Percentiles rank a stretch among this genome's conserved stretches.
Conservation (phyloP, 495 filamentous ascomycete genomes). For the Aspergillus affinis region DNA sequence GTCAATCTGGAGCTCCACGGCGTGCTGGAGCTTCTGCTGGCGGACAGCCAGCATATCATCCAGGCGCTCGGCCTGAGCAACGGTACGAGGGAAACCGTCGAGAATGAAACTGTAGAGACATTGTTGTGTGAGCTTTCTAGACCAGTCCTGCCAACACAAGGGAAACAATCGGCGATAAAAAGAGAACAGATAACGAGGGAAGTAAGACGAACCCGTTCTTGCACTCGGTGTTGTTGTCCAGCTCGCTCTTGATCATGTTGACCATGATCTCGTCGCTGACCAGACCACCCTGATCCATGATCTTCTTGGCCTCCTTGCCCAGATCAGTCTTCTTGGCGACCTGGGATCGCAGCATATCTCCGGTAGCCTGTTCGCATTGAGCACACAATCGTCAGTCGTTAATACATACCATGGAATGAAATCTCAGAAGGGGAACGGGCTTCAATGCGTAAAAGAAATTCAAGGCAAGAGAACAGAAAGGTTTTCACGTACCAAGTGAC, state of each 20-base stretch:
- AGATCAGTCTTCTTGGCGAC: constrained; percentile 97
- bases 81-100: constrained; percentile 96
- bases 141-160: neutral
- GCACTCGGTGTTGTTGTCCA: constrained; percentile 92
- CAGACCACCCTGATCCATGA: constrained; percentile 97
- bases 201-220: constrained; percentile 68
- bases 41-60: constrained; percentile 81
- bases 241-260: constrained; percentile 97
- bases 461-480: neutral
- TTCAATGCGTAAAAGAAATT: neutral
- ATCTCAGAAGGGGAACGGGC: neutral
- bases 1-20: constrained; percentile 94
- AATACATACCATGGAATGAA: neutral
- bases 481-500: constrained; percentile 77
- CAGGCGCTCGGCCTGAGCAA: constrained; percentile 90
- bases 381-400: neutral
- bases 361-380: constrained; percentile 70
- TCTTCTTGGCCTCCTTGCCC: constrained; percentile 98
- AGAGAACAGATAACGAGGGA: neutral
- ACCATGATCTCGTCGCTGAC: constrained; percentile 99
- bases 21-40: constrained; percentile 82
- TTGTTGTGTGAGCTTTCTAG: constrained; percentile 20
- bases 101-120: constrained; percentile 79
- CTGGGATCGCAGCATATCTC: constrained; percentile 98
- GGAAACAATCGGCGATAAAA: neutral